Evolutionary conservation across 2,329 filamentous ascomycete genomes (phyloP), one percentile per base, ranked within the genome.

Genomic region (Cladophialophora bantiana): DNA sequence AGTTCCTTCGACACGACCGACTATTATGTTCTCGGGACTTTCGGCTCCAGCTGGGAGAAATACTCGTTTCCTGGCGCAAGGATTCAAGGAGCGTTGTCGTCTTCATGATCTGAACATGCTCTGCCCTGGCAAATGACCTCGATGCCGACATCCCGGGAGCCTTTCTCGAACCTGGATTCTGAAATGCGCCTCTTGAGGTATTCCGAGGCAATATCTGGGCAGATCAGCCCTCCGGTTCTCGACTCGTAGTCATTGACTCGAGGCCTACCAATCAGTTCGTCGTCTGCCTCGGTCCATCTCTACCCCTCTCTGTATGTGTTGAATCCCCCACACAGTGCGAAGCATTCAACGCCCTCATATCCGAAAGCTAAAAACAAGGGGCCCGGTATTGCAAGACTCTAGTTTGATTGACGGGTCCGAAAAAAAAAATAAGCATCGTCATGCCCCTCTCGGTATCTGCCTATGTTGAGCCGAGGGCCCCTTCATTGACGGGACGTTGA

Each of bases 181-280:
- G 12, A 10, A 42, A 42, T 7, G 15, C 40, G 4, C 45, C 45
- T 26, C 45, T 26, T 26, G 45, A 50, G 45, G 45, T 50, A 50
- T 50, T 50, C 45, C 45, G 45, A 50, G 45, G 45, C 45, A 50
- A 20, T 10, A 50, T 10, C 45, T 26, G 18, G 7, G 26, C 7
- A 10, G 45, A 50, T 10, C 45, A 26, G 45, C 45, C 7, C 20
- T 45, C 18, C 26, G 20, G 3, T 50, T 20, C 18, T 50, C 45
- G 40, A 55, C 42, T 55, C 57, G 1, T 34, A 10, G 10, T 13
- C 53, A 7, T 35, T 55, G 53, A 55, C 53, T 55, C 53, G 35
- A 35, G 31, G 53, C 18, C 4, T 50, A 26, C 45, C 45, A 50
- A 50, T 50, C 45, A 50, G 20, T 2, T 50, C 20, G 7, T 50